Conservation (phyloP, 2,329 filamentous ascomycete genomes). For the Alternaria sp. region DNA sequence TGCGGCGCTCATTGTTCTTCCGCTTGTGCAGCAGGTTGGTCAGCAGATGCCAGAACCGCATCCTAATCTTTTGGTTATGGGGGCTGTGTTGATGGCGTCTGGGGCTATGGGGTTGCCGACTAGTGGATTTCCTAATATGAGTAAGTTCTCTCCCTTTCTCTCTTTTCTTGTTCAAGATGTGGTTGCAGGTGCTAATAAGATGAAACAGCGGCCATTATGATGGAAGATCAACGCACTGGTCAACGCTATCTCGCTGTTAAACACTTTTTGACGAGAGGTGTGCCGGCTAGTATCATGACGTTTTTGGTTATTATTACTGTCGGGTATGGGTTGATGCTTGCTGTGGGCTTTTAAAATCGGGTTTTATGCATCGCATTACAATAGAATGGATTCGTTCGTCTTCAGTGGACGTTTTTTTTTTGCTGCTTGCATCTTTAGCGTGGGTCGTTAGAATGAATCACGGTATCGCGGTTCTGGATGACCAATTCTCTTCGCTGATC, state of each 20-base stretch:
- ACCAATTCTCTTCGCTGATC: too few relatives aligned
- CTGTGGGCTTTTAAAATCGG: slow-evolving; percentile 67
- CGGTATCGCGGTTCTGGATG: neutral
- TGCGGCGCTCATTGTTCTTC: slow-evolving; percentile 91
- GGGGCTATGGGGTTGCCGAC: slow-evolving; percentile 98
- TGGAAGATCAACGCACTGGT: slow-evolving; percentile 90
- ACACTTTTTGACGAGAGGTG: slow-evolving; percentile 93
- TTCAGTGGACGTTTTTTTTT: too few relatives aligned
- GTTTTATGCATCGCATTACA: neutral
- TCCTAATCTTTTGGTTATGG: slow-evolving; percentile 95
- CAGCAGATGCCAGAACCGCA: slow-evolving; percentile 84
- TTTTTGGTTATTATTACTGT: slow-evolving; percentile 84
- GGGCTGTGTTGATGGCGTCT: slow-evolving; percentile 91
- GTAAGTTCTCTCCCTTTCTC: slow-evolving; percentile 65
- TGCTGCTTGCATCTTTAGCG: neutral
- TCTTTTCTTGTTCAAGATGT: neutral
- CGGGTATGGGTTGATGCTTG: slow-evolving; percentile 88
- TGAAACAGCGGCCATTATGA: slow-evolving; percentile 89
- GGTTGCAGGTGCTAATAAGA: neutral
- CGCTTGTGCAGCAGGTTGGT: slow-evolving; percentile 87
- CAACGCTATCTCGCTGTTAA: slow-evolving; percentile 90
- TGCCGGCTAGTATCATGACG: slow-evolving; percentile 84
- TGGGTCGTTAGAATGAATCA: neutral
- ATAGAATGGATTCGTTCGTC: too few relatives aligned
- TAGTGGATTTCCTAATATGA: slow-evolving; percentile 98